Evolutionary conservation across 768 basidiomycete species (phyloP).

Genomic region (Terana coerulea): DNA sequence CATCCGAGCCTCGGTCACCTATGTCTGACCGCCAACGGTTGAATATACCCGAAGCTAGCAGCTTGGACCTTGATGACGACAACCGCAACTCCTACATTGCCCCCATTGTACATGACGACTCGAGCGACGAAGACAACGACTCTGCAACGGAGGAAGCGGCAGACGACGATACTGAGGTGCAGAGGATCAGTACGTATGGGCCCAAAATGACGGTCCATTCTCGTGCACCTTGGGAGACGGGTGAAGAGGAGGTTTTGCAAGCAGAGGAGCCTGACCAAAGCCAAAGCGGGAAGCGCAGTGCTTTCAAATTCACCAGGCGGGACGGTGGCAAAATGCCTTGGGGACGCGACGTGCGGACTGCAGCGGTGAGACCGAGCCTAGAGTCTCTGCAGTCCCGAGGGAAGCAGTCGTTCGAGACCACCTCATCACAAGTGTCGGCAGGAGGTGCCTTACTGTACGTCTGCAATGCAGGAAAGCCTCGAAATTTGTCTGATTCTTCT

Average conservation of each 20-base stretch:
- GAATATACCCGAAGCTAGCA: constrained; percentile 46
- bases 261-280: constrained; percentile 31
- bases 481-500: not conserved
- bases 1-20: constrained; percentile 20
- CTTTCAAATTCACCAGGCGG: constrained; percentile 25
- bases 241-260: constrained; percentile 32
- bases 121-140: constrained; percentile 13
- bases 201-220: constrained; percentile 82
- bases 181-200: constrained; percentile 70
- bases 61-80: constrained; percentile 51
- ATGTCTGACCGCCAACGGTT: constrained; percentile 35
- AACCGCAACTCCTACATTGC: constrained; percentile 21
- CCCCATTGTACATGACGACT: too few species aligned
- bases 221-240: constrained; percentile 78
- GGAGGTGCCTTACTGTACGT: constrained; percentile 61
- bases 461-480: constrained; percentile 1
- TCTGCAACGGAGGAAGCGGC: constrained; percentile 24
- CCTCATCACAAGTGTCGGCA: constrained; percentile 46
- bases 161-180: constrained; percentile 40
- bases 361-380: constrained; percentile 50
- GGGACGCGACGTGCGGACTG: constrained; percentile 39
- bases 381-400: constrained; percentile 51
- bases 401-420: constrained; percentile 58
- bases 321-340: constrained; percentile 43
- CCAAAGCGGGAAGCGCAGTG: constrained; percentile 24